Evolutionary conservation across 306 rosid genomes (phyloP), one percentile per base, ranked within the genome.

Genomic region (Vicia faba): DNA sequence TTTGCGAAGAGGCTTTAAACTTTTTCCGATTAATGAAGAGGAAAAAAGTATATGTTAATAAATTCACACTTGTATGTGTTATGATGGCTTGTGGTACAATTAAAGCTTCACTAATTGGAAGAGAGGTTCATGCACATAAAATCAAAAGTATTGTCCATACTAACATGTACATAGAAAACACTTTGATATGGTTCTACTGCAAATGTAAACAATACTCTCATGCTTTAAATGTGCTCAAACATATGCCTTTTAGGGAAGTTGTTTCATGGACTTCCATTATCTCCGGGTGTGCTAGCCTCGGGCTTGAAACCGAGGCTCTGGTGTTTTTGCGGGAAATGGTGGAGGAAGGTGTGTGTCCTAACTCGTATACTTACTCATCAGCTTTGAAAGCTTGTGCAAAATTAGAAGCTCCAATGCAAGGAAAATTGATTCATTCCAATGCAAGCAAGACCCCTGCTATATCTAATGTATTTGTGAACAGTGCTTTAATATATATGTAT

Each of bases 261-360:
- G 91, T 89, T 66, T 84, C 96, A 1, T 93, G 97, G 97, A 89
- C 98, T 49, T 96, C 98, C 73, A 86, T 93, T 54, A 93, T 93
- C 67, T 93, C 98, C 1, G 98, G 96, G 10, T 79, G 87, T 74
- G 77, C 88, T 39, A 75, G 33, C 70, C 86, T 83, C 1, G 92
- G 96, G 10, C 86, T 75, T 40, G 97, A 84, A 75, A 51, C 82
- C 2, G 91, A 93, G 77, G 97, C 97, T 50, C 80, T 93, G 12
- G 84, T 67, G 66, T 85, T 84, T 58, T 78, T 93, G 71, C 83
- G 84, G 45, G 77, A 79, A 59, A 89, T 93, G 98, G 71, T 86
- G 71, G 85, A 78, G 39, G 98, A 92, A 14, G 98, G 96, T 4
- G 95, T 92, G 59, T 70, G 67, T 28, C 96, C 96, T n/a, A 92